Percentiles rank a stretch among this genome's conserved stretches.
Conservation (phyloP, 1,284 basidiomycete species). For the Pseudozyma pruni region DNA sequence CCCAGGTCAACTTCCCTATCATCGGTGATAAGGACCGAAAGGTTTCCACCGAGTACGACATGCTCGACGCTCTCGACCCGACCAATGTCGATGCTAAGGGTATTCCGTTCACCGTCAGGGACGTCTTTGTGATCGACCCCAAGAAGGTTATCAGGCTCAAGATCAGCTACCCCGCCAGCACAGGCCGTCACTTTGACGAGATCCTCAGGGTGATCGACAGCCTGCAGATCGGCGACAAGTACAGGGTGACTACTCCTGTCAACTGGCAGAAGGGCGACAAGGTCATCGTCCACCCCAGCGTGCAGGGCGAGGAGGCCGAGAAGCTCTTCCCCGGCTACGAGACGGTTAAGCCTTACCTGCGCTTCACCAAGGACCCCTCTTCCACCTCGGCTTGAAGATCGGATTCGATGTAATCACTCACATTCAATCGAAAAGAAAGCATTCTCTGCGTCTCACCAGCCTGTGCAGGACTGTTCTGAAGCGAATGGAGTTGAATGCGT, state of each 20-base stretch:
- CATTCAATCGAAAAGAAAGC: not conserved
- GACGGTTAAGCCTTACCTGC: conserved; percentile 71
- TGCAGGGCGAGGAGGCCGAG: conserved; percentile 87
- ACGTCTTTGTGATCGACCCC: conserved; percentile 67
- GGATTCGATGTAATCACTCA: not conserved
- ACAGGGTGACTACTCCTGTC: conserved; percentile 74
- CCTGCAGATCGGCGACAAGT: conserved; percentile 85
- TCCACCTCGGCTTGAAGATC: conserved; percentile 9
- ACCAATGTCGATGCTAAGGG: conserved; percentile 95
- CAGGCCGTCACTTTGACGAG: conserved; percentile 76
- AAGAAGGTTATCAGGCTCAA: conserved; percentile 75
- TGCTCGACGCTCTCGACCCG: conserved; percentile 93
- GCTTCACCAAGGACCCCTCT: conserved; percentile 69
- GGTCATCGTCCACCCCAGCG: conserved; percentile 93
- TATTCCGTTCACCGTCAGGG: conserved; percentile 73
- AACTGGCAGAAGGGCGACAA: conserved; percentile 95
- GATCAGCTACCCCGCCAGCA: conserved; percentile 77
- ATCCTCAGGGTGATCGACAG: conserved; percentile 85
- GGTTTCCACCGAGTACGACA: conserved; percentile 76
- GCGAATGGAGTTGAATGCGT: too few relatives aligned
- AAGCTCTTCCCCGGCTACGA: conserved; percentile 79
- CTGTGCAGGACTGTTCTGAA: too few relatives aligned
- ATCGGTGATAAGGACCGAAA: conserved; percentile 91
- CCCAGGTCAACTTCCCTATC: conserved; percentile 88
- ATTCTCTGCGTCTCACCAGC: too few relatives aligned